Percentiles rank a stretch among this genome's conserved stretches.
Evolutionary conservation across 2,329 filamentous ascomycete species (phyloP).

Genomic region (Pezicula neosporulosa): DNA sequence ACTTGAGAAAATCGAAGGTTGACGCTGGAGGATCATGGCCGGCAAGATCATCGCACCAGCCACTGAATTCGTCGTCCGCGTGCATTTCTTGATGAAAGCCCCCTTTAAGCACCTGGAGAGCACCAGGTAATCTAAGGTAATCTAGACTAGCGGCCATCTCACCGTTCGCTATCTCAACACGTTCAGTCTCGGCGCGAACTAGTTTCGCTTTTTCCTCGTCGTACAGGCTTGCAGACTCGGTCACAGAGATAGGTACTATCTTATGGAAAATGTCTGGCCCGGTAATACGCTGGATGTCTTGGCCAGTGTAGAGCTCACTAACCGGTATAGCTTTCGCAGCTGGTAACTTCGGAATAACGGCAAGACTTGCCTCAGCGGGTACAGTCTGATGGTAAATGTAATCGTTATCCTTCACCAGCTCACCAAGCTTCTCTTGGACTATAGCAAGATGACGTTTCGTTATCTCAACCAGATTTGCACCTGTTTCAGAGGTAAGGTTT

Average conservation of each 20-base stretch:
- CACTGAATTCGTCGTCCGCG: slow-evolving; percentile 86
- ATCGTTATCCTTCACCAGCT: slow-evolving; percentile 88
- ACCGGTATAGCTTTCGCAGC: slow-evolving; percentile 97
- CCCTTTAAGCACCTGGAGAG: slow-evolving; percentile 87
- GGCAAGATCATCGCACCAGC: slow-evolving; percentile 91
- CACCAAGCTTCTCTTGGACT: slow-evolving; percentile 75
- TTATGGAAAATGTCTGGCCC: slow-evolving; percentile 96
- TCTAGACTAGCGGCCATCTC: slow-evolving; percentile 96
- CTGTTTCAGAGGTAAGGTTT: slow-evolving; percentile 80
- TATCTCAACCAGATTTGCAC: slow-evolving; percentile 69
- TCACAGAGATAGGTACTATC: slow-evolving; percentile 93
- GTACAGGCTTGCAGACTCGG: slow-evolving; percentile 93
- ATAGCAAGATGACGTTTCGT: slow-evolving; percentile 77
- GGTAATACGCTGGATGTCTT: slow-evolving; percentile 95
- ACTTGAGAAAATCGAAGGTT: slow-evolving; percentile 75
- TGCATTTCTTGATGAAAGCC: slow-evolving; percentile 86
- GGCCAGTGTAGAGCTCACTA: slow-evolving; percentile 92
- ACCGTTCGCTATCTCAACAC: slow-evolving; percentile 86
- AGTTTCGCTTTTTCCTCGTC: slow-evolving; percentile 98
- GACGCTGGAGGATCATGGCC: slow-evolving; percentile 75
- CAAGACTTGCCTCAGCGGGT: slow-evolving; percentile 77
- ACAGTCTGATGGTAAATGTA: slow-evolving; percentile 97
- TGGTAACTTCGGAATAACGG: slow-evolving; percentile 83
- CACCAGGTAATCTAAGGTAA: slow-evolving; percentile 85
- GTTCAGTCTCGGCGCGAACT: slow-evolving; percentile 87